Conservation (phyloP, 148 eudicot species). For the Rhododendron henanense region DNA sequence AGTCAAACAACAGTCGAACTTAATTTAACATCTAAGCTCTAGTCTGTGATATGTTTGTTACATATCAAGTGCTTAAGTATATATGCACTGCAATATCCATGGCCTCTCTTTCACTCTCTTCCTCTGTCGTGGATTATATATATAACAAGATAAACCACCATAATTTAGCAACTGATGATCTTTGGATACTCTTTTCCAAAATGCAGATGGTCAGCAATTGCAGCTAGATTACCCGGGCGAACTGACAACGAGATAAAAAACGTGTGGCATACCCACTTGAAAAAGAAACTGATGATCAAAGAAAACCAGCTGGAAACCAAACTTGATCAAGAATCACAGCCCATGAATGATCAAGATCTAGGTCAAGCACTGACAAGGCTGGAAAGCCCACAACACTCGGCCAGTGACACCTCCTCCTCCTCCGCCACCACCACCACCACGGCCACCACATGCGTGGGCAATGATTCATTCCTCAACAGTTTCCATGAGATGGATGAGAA, state of each 20-base stretch:
- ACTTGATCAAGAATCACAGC: background rate
- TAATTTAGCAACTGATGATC: background rate
- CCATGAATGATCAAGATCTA: background rate
- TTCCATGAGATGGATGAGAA: conserved; percentile 36
- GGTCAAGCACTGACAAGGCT: conserved; percentile 1
- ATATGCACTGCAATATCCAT: too few species aligned
- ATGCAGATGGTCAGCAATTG: conserved; percentile 76
- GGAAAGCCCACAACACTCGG: conserved; percentile 33
- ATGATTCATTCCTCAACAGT: background rate
- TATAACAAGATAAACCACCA: too few species aligned
- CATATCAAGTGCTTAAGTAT: too few species aligned
- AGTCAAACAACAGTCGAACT: too few species aligned
- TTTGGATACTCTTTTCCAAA: background rate
- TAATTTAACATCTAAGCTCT: too few species aligned
- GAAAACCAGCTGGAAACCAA: background rate
- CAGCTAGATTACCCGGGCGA: conserved; percentile 65
- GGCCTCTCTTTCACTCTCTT: too few species aligned
- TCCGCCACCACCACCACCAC: conserved; percentile 3
- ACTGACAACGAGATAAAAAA: conserved; percentile 83
- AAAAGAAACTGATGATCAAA: conserved; percentile 35
- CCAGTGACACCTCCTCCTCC: conserved; percentile 37
- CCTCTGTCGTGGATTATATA: too few species aligned
- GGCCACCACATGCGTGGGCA: background rate
- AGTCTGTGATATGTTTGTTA: too few species aligned
- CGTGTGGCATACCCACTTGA: conserved; percentile 76